Base-by-base conservation (phyloP, 2,329 filamentous ascomycete species). In the Endothia cerciana region DNA sequence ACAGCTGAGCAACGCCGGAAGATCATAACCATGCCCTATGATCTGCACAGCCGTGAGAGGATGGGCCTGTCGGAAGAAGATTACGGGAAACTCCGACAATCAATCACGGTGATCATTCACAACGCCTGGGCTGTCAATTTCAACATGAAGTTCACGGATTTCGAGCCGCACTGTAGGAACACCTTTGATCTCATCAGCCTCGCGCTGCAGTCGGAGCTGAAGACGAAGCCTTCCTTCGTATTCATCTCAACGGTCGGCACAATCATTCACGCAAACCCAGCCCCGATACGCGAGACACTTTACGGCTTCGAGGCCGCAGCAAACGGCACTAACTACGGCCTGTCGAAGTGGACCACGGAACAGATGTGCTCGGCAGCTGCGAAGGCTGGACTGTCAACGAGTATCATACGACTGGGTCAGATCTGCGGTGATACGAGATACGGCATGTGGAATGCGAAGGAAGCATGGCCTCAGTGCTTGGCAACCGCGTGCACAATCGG, bases 311-410 rank as follows among this genome's bases (percentile, higher is more conserved):
- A 58, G 36, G 36, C 36, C 4, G 55, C 55, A 17, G 11, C 22
- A 3, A 38, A 22, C 30, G 55, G 33, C 1, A 41, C 36, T n/a
- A 58, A 58, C 22, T 58, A 41, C 5, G 19, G n/a, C 13, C 11
- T 38, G 13, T 41, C 55, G 17, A 41, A 58, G 22, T 58, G 55
- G 55, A 41, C 55, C 19, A 41, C 36, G 11, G 64, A 66, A 22
- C 64, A 60, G 53, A 33, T 66, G 15, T 55, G 63, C 10, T 43
- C 58, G 19, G 47, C 62, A 15, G 63, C 63, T 15, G 63, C 47
- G 10, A 45, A 38, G 15, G 33, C 36, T 15, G 13, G 33, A 2
- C 38, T 58, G 19, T 7, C 55, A 15, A 28, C 25, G n/a, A 57
- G 60, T 36, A 55, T 62, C 15, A 40, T 58, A 19, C n/a, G 55